Conservation (phyloP, 768 basidiomycete species). For the Suillus alpinus region DNA sequence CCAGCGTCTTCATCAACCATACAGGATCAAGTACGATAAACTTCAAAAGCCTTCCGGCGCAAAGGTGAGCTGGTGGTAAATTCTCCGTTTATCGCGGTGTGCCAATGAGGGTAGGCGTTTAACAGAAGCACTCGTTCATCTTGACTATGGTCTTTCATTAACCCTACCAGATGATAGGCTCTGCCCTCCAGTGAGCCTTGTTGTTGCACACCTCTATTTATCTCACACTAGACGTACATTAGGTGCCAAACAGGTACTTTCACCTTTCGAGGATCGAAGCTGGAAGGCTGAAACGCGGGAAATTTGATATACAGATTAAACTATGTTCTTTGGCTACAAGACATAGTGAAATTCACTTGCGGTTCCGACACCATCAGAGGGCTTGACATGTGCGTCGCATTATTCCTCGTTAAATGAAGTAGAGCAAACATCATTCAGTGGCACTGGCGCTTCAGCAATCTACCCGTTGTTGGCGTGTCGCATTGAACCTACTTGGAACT, state of each 20-base stretch:
- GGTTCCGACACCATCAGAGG: conserved; percentile 39
- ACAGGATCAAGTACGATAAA: conserved; percentile 52
- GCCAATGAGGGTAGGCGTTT: conserved; percentile 50
- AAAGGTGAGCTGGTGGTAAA: conserved; percentile 47
- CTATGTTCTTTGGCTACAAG: conserved; percentile 84
- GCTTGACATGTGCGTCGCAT: conserved; percentile 65
- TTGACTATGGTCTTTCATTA: conserved; percentile 69
- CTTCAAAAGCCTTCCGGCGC: conserved; percentile 69
- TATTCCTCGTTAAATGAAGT: background rate
- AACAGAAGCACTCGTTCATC: conserved; percentile 72
- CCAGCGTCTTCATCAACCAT: conserved; percentile 26
- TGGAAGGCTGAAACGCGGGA: background rate
- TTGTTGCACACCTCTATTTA: background rate
- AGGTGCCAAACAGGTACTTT: conserved; percentile 74
- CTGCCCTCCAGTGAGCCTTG: conserved; percentile 75
- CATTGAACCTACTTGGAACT: conserved; percentile 49
- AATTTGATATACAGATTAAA: conserved; percentile 55
- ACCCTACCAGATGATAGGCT: conserved; percentile 67
- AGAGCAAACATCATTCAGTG: conserved; percentile 42
- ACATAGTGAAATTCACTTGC: conserved; percentile 44
- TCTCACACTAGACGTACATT: background rate
- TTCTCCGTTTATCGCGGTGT: conserved; percentile 1
- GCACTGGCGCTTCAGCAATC: conserved; percentile 88
- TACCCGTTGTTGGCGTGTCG: conserved; percentile 77
- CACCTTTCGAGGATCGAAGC: background rate